These are phyloP conservation scores for Hypoxylon sp. DNA, from an alignment of 2,329 filamentous ascomycete species.

Conservation along the genomic window DNA sequence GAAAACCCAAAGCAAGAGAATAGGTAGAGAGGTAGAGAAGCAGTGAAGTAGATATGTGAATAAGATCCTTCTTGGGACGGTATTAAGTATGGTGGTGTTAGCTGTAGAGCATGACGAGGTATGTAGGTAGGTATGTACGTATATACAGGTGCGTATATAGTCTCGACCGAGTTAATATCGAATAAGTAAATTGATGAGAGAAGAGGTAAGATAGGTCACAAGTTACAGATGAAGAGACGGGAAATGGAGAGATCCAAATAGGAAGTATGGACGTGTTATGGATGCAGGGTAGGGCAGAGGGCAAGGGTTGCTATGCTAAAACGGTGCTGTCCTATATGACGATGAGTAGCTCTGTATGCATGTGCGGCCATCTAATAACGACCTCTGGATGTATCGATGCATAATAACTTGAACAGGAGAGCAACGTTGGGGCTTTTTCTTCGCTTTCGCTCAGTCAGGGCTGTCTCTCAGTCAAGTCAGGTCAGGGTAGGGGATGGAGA, in stretches of 20 bases:
- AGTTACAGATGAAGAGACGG: conserved; percentile 28
- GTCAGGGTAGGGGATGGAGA: conserved; percentile 16
- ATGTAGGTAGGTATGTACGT: conserved; percentile 1
- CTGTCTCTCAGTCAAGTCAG: neutral
- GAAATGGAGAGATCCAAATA: conserved; percentile 38
- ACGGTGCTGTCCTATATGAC: conserved; percentile 32
- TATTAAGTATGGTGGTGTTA: conserved; percentile 14
- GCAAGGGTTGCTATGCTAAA: conserved; percentile 25
- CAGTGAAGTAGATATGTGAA: conserved; percentile 2
- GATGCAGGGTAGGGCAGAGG: conserved; percentile 10
- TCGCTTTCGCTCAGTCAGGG: conserved; percentile 6
- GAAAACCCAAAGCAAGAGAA: neutral
- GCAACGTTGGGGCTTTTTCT: conserved; percentile 21
- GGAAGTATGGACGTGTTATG: conserved; percentile 24
- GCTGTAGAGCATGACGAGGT: conserved; percentile 9
- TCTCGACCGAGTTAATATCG: conserved; percentile 19
- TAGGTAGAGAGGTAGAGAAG: neutral
- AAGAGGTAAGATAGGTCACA: conserved; percentile 27
- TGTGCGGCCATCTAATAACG: conserved; percentile 31
- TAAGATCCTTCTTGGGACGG: conserved; percentile 7
- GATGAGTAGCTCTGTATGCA: conserved; percentile 34
- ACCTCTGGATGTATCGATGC: conserved; percentile 25
- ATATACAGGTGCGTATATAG: conserved; percentile 25
- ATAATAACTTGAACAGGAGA: conserved; percentile 20
- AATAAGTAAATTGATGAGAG: conserved; percentile 11